A percentile compares a stretch with the other conserved stretches of the same genome.
Conservation (phyloP, 495 filamentous ascomycete genomes). For the Aspergillus incahuasiensis region DNA sequence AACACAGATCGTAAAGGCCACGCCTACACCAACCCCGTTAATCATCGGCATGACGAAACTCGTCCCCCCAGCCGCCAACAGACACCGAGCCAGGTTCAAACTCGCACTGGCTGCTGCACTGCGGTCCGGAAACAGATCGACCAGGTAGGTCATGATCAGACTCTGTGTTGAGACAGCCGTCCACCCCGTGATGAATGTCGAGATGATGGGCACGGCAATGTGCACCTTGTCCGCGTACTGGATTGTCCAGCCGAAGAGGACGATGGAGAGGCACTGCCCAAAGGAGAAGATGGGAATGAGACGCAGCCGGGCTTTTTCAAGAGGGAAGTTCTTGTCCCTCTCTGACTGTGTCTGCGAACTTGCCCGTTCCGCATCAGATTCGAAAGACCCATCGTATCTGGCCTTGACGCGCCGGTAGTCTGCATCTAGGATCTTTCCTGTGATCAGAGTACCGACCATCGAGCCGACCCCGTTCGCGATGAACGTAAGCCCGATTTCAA, state of each 20-base stretch:
- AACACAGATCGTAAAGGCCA: constrained; percentile 35
- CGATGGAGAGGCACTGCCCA: constrained; percentile 38
- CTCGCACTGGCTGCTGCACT: constrained; percentile 62
- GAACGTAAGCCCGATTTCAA: constrained; percentile 47
- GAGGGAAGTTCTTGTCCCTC: constrained; percentile 30
- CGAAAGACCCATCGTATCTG: constrained; percentile 20
- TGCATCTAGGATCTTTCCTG: constrained; percentile 40
- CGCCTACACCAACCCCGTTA: constrained; percentile 50
- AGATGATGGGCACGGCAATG: constrained; percentile 50
- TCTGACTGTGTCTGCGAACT: background rate
- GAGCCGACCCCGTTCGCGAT: constrained; percentile 49
- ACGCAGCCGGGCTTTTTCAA: constrained; percentile 46
- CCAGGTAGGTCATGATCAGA: constrained; percentile 43
- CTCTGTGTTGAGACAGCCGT: constrained; percentile 45
- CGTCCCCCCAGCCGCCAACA: constrained; percentile 60
- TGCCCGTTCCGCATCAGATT: constrained; percentile 5
- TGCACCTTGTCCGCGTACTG: constrained; percentile 36
- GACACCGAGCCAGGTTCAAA: constrained; percentile 61
- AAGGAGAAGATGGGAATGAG: constrained; percentile 34
- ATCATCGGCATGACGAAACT: constrained; percentile 61
- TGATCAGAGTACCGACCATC: constrained; percentile 45
- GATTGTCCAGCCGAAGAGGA: constrained; percentile 58
- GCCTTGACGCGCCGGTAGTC: constrained; percentile 37
- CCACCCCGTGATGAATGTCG: constrained; percentile 55
- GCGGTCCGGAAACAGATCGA: constrained; percentile 57